Evolutionary conservation across 331 rosid genomes (phyloP).

Genomic region (Cydonia oblonga): DNA sequence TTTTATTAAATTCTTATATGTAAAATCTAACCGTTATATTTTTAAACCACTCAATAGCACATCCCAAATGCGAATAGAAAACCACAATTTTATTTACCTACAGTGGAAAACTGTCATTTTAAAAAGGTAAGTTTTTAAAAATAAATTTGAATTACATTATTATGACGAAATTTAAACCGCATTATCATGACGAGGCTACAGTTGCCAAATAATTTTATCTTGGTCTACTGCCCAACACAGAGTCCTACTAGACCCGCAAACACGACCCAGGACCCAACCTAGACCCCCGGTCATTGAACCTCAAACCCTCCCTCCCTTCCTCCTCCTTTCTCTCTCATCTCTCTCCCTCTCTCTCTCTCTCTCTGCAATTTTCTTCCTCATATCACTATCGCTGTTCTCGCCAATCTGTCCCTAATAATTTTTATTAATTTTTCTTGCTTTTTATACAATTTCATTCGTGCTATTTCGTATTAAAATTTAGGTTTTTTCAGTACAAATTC

Average conservation of each 20-base stretch:
- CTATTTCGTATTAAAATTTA: background rate
- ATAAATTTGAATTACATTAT: too few relatives aligned
- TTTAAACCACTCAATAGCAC: too few relatives aligned
- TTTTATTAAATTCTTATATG: too few relatives aligned
- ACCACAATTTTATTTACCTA: background rate
- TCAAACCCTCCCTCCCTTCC: background rate
- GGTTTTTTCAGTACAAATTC: background rate
- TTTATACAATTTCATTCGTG: background rate
- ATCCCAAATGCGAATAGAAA: too few relatives aligned
- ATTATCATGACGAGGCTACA: too few relatives aligned
- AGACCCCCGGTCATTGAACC: background rate
- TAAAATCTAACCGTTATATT: too few relatives aligned
- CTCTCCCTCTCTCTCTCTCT: too few relatives aligned
- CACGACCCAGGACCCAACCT: constrained; percentile 17
- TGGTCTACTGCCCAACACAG: constrained; percentile 11
- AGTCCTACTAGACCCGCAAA: constrained; percentile 8
- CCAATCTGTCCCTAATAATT: constrained; percentile 16
- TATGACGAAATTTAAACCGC: too few relatives aligned
- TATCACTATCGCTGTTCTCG: constrained; percentile 4
- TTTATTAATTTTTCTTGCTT: background rate
- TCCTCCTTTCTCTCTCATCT: background rate
- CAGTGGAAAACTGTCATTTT: background rate
- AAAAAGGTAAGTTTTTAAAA: too few relatives aligned
- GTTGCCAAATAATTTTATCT: background rate
- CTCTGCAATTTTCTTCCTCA: constrained; percentile 11